Evolutionary conservation across 2,329 filamentous ascomycete species (phyloP), one percentile per base, ranked within the genome.

Genomic region (Pseudovirgaria hyperparasitica): DNA sequence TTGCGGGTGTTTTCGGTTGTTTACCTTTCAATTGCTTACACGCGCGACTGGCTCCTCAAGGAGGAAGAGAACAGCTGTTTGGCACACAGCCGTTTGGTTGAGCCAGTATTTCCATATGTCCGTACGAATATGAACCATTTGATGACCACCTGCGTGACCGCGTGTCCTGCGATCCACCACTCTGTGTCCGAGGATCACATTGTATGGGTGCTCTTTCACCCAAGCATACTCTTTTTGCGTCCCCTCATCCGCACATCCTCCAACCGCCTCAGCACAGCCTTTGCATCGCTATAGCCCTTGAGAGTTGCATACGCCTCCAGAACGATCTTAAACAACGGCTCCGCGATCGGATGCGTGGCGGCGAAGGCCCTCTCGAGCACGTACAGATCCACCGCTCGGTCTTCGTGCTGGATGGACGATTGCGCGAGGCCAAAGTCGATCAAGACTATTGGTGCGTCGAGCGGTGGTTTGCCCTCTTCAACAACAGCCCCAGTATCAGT

Each of bases 151-250:
- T n/a, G n/a, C n/a, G n/a, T n/a, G n/a, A n/a, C n/a, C n/a, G n/a
- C n/a, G n/a, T n/a, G n/a, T n/a, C n/a, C n/a, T n/a, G n/a, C n/a
- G n/a, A n/a, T n/a, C n/a, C n/a, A n/a, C n/a, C n/a, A n/a, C n/a
- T n/a, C n/a, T n/a, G n/a, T n/a, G n/a, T n/a, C n/a, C n/a, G n/a
- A n/a, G n/a, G n/a, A n/a, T n/a, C n/a, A n/a, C n/a, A n/a, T n/a
- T n/a, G n/a, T n/a, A n/a, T n/a, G n/a, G n/a, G n/a, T n/a, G n/a
- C n/a, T n/a, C 31, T 60, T 32, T 59, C 60, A 96, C 16, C 90
- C 90, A 40, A 98, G 52, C 90, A 98, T 98, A 52, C 85, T 96
- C 55, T 84, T 78, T 70, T 98, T 98, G 50, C 90, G 68, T 4
- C 90, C 90, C 52, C 90, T 75, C 76, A 93, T 73, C 49, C 90